Conservation (phyloP, 2,329 filamentous ascomycete genomes). For the Daldinia sp. region DNA sequence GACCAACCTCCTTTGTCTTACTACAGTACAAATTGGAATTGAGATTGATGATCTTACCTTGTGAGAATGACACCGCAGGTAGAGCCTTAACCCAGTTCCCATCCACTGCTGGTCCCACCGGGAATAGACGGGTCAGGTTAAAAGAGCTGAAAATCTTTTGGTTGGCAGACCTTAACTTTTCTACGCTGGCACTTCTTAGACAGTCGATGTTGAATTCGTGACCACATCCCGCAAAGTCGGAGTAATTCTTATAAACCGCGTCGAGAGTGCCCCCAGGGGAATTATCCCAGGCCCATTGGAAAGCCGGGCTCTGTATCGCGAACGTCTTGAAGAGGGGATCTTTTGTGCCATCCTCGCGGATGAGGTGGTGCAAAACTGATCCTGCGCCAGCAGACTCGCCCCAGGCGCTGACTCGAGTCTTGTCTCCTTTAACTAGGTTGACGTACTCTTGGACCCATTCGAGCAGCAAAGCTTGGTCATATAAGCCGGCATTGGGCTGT, state of each 20-base stretch:
- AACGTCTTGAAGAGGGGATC: conserved; percentile 57
- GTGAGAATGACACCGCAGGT: neutral
- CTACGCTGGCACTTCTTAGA: neutral
- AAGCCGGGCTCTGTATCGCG: conserved; percentile 51
- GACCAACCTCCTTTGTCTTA: neutral
- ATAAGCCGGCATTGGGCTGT: conserved; percentile 58
- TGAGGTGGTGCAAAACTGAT: conserved; percentile 63
- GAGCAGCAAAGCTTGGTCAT: conserved; percentile 56
- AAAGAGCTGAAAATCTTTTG: neutral
- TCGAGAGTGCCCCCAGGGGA: conserved; percentile 39
- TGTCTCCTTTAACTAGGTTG: conserved; percentile 40
- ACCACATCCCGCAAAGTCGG: neutral
- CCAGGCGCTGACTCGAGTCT: conserved; percentile 56
- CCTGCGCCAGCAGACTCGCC: conserved; percentile 63
- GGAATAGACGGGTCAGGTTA: neutral
- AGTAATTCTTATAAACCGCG: conserved; percentile 37
- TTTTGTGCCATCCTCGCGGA: conserved; percentile 57
- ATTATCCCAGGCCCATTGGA: conserved; percentile 47
- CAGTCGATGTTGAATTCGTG: neutral
- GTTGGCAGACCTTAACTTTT: neutral
- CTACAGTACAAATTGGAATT: neutral
- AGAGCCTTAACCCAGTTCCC: neutral
- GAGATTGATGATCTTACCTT: neutral
- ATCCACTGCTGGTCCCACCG: neutral
- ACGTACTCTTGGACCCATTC: conserved; percentile 60